Evolutionary conservation across 2,329 filamentous ascomycete species (phyloP), one percentile per base, ranked within the genome.

Genomic region (Keithomyces neogunnii): DNA sequence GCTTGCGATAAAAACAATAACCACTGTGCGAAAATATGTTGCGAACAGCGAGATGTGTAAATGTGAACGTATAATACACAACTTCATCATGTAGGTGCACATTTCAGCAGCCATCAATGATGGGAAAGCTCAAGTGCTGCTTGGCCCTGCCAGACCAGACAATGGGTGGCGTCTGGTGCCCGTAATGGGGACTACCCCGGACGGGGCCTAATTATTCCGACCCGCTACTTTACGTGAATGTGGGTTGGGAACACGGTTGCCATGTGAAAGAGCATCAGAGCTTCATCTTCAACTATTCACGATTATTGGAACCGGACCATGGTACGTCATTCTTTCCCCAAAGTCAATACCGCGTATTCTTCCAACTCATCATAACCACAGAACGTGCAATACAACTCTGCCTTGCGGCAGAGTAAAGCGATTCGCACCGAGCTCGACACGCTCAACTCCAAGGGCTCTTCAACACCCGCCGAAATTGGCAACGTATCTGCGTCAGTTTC

Each of bases 351-450:
- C 1, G 8, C 3, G 8, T 11, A 28, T 10, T 9, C n/a, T 28
- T 28, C 40, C 30, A 9, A 44, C 40, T 44, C 28, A 9, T 10
- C 11, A 1, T 30, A 3, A 4, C 9, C 11, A 5, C 55, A 89
- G 88, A 92, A 91, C 63, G 85, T 87, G 44, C 77, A 89, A 48
- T 95, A 92, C 74, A 95, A 95, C 67, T 86, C 87, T 52, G 88
- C 88, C 49, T 75, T 93, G 50, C 89, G 89, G 71, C 89, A 95
- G 72, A 89, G 85, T 59, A 88, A 87, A 60, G 81, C 86, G 44
- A 82, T 95, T 59, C 85, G 86, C 61, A 81, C 80, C 64, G 88
- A 93, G 63, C 81, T 95, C 56, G 82, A 87, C 60, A 75, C 77
- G 45, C 85, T 91, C 61, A 77, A 85, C 52, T 75, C 76, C 47